phyloP scores from a whole-genome alignment of 805 yeast genomes.

The Pachysolen tannophilus region DNA sequence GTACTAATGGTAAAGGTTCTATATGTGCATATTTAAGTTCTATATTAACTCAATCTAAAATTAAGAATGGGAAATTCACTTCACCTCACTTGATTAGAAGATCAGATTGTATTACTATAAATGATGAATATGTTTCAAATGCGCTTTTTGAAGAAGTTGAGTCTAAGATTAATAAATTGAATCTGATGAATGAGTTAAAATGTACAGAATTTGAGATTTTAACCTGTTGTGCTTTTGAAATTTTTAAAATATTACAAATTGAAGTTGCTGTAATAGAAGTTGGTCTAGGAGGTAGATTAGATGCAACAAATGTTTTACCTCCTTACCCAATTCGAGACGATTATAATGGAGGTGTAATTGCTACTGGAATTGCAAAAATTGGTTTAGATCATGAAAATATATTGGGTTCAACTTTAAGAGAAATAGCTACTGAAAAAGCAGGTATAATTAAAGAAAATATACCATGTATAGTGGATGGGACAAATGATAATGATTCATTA shows the following conservation, averaged over 20 bases:
- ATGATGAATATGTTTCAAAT: constrained; percentile 46
- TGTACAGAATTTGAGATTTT: constrained; percentile 87
- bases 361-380: constrained; percentile 74
- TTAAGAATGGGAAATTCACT: constrained; percentile 71
- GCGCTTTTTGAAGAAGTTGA: constrained; percentile 38
- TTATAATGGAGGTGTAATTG: constrained; percentile 40
- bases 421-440: constrained; percentile 75
- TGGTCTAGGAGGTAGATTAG: constrained; percentile 86
- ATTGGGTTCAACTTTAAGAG: constrained; percentile 55
- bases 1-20: constrained; percentile 96
- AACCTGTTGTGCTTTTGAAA: constrained; percentile 78
- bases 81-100: constrained; percentile 76
- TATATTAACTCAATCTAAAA: constrained; percentile 39
- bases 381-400: constrained; percentile 80
- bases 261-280: constrained; percentile 85
- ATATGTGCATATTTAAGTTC: constrained; percentile 77
- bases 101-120: constrained; percentile 68
- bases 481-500: constrained; percentile 47
- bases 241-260: constrained; percentile 53
- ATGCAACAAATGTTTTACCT: constrained; percentile 74
- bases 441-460: constrained; percentile 66
- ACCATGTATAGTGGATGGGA: constrained; percentile 66
- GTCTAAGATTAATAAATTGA: constrained; percentile 29
- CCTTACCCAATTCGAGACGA: constrained; percentile 11
- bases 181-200: constrained; percentile 34